Evolutionary conservation across 176 grass and related monocot species (phyloP).

Genomic region (Paspalum vaginatum): DNA sequence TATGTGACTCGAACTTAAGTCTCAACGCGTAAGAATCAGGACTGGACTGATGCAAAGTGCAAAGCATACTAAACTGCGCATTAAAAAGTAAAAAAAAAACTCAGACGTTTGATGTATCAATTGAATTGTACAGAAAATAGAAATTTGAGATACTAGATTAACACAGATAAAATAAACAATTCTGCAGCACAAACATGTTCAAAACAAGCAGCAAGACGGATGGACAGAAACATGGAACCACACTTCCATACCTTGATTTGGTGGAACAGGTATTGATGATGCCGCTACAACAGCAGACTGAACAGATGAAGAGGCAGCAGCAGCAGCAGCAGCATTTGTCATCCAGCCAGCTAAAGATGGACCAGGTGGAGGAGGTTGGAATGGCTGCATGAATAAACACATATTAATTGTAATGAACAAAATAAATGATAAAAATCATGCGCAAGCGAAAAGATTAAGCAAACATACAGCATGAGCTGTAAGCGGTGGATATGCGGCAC

Average conservation of each 20-base stretch:
- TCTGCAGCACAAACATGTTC: slow-evolving; percentile 24
- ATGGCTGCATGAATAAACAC: slow-evolving; percentile 52
- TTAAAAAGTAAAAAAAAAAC: too few relatives aligned
- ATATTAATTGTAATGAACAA: slow-evolving; percentile 35
- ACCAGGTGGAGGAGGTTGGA: slow-evolving; percentile 72
- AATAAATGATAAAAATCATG: slow-evolving; percentile 23
- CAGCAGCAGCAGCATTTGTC: slow-evolving; percentile 59
- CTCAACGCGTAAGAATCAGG: background rate
- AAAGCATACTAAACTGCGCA: slow-evolving; percentile 17
- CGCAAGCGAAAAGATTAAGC: slow-evolving; percentile 11
- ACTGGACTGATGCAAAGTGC: slow-evolving; percentile 23
- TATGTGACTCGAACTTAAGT: background rate
- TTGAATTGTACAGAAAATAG: background rate
- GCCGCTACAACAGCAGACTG: slow-evolving; percentile 77
- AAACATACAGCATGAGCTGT: slow-evolving; percentile 69
- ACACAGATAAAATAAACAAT: background rate
- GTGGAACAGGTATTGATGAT: slow-evolving; percentile 72
- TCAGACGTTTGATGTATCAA: background rate
- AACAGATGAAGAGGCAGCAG: slow-evolving; percentile 73
- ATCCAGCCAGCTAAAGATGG: slow-evolving; percentile 97
- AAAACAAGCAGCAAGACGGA: slow-evolving; percentile 27
- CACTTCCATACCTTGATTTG: slow-evolving; percentile 80
- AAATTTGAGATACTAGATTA: background rate
- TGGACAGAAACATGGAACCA: background rate
- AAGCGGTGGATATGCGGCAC: slow-evolving; percentile 68